Percentiles rank a stretch among this genome's conserved stretches.
Conservation (phyloP, 1,284 basidiomycete species). For the Trichosporon sp. region DNA sequence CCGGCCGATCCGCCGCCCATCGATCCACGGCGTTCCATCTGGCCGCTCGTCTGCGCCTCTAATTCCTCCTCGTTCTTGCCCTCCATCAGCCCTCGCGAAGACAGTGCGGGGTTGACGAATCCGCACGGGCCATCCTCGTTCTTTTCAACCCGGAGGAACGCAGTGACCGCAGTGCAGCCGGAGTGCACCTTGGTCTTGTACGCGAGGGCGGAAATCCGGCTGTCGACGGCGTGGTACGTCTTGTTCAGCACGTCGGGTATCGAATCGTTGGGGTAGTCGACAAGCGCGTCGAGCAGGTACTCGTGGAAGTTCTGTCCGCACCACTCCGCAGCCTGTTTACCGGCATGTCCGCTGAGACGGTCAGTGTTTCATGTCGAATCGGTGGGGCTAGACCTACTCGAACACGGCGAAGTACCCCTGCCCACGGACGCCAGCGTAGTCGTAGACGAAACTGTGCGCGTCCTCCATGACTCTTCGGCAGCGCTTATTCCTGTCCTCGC, state of each 20-base stretch:
- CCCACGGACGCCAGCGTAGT: conserved; percentile 82
- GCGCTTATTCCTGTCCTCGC: conserved; percentile 77
- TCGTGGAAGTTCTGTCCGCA: conserved; percentile 94
- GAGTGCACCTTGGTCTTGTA: conserved; percentile 88
- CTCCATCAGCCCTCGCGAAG: conserved; percentile 41
- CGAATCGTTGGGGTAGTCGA: conserved; percentile 48
- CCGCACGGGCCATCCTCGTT: conserved; percentile 25
- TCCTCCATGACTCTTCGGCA: conserved; percentile 95
- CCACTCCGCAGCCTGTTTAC: conserved; percentile 98
- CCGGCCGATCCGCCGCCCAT: conserved; percentile 31
- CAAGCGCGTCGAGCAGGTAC: conserved; percentile 51
- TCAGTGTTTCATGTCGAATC: conserved; percentile 5
- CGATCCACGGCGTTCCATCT: conserved; percentile 24
- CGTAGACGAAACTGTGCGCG: conserved; percentile 90
- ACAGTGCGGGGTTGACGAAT: conserved; percentile 40
- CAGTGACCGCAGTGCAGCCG: conserved; percentile 96
- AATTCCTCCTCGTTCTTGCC: conserved; percentile 48
- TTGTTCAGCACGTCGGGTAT: conserved; percentile 88
- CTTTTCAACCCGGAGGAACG: conserved; percentile 84
- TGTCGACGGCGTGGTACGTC: conserved; percentile 90
- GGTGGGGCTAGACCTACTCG: conserved; percentile 55
- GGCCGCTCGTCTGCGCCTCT: conserved; percentile 35
- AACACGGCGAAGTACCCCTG: conserved; percentile 98
- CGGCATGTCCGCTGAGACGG: conserved; percentile 73
- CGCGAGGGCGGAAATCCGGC: conserved; percentile 70